Base-by-base conservation (phyloP, 805 yeast genomes). In the Candida michaelii region DNA sequence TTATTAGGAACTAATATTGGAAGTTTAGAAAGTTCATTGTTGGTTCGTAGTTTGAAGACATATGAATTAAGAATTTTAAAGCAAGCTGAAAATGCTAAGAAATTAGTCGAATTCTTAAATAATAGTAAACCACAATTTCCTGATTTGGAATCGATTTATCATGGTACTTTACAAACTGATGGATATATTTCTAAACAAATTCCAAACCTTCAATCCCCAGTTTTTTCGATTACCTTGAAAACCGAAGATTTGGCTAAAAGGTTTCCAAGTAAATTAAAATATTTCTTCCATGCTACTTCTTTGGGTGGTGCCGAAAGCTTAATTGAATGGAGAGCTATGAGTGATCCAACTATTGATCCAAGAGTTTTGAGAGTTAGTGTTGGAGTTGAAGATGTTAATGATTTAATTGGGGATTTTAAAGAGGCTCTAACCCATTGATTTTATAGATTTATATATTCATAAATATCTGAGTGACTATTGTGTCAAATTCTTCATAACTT, bases 251-350 rank as follows among this genome's bases (percentile, higher is more conserved):
- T 70, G 27, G 96, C 96, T 0, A 77, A 73, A 49, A 42, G 52
- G 8, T 66, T 90, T 12, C 95, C 96, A 6, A 69, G 82, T 2
- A 75, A 70, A 45, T 66, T 89, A 45, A 76, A 79, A 51, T 77
- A 76, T 49, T 89, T 89, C 68, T 84, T 83, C 52, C 98, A 90
- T 63, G 96, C 97, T 3, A 46, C 49, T 21, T 88, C 96, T 2
- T 69, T 91, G 19, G 97, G 97, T 30, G 96, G 97, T 16, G 87
- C 85, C 11, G 97, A 91, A 63, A 84, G 95, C 35, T 68, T 89
- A 55, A 80, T 90, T 44, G 97, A 90, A 63, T 89, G 96, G 96
- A 79, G 97, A 57, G 83, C 88, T 0, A 56, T 90, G 65, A 75
- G 58, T 44, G 72, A 89, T 56, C 58, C 75, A 1, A 50, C 64